Evolutionary conservation across 2,329 filamentous ascomycete species (phyloP).

Genomic region (Tolypocladium sp.): DNA sequence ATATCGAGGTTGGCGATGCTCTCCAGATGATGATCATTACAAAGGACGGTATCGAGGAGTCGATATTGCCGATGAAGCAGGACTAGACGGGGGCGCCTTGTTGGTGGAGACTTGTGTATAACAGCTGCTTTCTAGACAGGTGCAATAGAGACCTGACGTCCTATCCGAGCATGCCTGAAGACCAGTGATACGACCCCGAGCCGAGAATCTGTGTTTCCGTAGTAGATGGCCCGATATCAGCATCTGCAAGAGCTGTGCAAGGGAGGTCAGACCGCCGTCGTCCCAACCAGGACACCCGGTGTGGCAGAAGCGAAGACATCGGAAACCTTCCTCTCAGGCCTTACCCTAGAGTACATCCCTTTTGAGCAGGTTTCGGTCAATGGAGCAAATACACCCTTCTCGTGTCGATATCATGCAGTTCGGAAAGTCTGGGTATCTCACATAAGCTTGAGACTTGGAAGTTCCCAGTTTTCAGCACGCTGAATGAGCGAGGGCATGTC

Average conservation of each 20-base stretch:
- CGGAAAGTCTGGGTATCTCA: too few relatives aligned
- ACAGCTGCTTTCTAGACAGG: constrained; percentile 9
- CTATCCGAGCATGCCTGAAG: neutral
- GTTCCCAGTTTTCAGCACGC: too few relatives aligned
- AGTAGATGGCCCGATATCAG: neutral
- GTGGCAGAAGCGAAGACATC: neutral
- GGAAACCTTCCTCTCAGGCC: neutral
- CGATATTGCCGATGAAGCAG: constrained; percentile 76
- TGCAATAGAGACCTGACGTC: neutral
- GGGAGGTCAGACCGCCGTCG: neutral
- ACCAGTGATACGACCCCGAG: neutral
- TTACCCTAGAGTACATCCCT: neutral
- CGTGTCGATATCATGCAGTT: neutral
- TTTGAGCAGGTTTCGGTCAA: neutral
- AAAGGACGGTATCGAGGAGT: constrained; percentile 79
- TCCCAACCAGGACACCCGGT: neutral
- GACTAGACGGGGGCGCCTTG: constrained; percentile 47
- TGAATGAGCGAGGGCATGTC: too few relatives aligned
- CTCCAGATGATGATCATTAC: constrained; percentile 95
- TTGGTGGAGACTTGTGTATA: constrained; percentile 17
- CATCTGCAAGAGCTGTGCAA: neutral
- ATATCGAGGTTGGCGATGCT: constrained; percentile 96
- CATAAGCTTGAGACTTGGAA: too few relatives aligned
- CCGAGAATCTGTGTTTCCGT: neutral
- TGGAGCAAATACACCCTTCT: neutral